A percentile compares a stretch with the other conserved stretches of the same genome.
Conservation (phyloP, 2,329 filamentous ascomycete species). For the Aspergillus sp. region DNA sequence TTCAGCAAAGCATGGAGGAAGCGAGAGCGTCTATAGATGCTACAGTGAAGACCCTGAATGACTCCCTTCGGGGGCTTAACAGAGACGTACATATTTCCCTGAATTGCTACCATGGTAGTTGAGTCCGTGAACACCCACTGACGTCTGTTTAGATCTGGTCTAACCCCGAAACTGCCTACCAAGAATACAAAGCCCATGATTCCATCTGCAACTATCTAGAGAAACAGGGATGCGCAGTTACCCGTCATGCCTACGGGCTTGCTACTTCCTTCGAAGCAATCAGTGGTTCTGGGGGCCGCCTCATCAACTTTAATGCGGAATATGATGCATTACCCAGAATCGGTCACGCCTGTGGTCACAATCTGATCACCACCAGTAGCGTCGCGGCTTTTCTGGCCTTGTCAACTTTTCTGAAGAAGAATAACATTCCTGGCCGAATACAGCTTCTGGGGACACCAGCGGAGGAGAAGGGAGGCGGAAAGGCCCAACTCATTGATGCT, state of each 20-base stretch:
- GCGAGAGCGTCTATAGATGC: no score
- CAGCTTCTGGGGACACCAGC: slow-evolving; percentile 35
- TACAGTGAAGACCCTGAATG: no score
- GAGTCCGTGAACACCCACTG: no score
- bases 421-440: slow-evolving; percentile 31
- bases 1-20: no score
- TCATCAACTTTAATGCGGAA: slow-evolving; percentile 36
- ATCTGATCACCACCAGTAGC: slow-evolving; percentile 31
- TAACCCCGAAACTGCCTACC: slow-evolving; percentile 47
- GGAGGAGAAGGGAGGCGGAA: slow-evolving; percentile 35
- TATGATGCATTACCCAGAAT: slow-evolving; percentile 39
- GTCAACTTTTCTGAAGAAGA: slow-evolving; percentile 37
- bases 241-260: slow-evolving; percentile 45
- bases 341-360: slow-evolving; percentile 38
- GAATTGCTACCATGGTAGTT: no score
- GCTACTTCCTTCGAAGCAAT: slow-evolving; percentile 47
- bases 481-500: slow-evolving; percentile 36
- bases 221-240: slow-evolving; percentile 41
- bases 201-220: slow-evolving; percentile 42
- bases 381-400: slow-evolving; percentile 40
- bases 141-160: slow-evolving; percentile 32
- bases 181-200: slow-evolving; percentile 49
- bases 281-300: slow-evolving; percentile 33
- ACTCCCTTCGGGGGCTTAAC: no score
- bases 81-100: no score